A percentile compares a stretch with the other conserved stretches of the same genome.
Conservation (phyloP, 1,139 yeast genomes). For the Lodderomyces beijingensis region DNA sequence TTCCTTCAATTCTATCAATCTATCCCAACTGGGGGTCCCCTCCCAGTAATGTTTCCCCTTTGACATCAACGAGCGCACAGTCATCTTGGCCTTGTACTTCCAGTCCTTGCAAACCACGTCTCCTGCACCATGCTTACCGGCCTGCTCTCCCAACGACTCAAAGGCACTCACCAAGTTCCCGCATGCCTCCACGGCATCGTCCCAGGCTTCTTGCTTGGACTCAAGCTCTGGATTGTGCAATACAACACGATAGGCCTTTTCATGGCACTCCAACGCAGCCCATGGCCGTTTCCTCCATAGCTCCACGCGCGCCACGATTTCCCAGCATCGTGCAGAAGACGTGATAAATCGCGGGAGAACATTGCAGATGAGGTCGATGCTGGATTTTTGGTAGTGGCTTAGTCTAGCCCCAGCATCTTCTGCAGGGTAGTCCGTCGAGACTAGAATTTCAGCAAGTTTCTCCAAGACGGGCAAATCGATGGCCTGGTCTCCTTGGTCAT, state of each 20-base stretch:
- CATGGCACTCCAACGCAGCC: slow-evolving; percentile 82
- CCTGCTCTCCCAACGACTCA: slow-evolving; percentile 78
- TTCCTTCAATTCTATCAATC: slow-evolving; percentile 51
- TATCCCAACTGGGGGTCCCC: slow-evolving; percentile 73
- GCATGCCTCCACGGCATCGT: slow-evolving; percentile 76
- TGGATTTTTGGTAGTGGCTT: slow-evolving; percentile 59
- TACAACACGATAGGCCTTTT: slow-evolving; percentile 77
- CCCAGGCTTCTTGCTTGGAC: slow-evolving; percentile 63
- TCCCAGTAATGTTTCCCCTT: slow-evolving; percentile 81
- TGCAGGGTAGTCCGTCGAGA: slow-evolving; percentile 49
- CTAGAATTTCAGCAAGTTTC: slow-evolving; percentile 62
- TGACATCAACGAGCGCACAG: slow-evolving; percentile 71
- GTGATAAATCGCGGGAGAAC: slow-evolving; percentile 67
- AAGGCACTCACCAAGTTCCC: slow-evolving; percentile 82
- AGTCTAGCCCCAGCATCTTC: slow-evolving; percentile 31
- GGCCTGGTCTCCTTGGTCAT: slow-evolving; percentile 55
- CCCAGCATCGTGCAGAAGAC: slow-evolving; percentile 74
- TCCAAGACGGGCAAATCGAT: slow-evolving; percentile 78
- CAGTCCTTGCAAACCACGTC: slow-evolving; percentile 87
- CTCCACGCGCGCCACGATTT: slow-evolving; percentile 77
- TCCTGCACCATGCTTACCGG: slow-evolving; percentile 82
- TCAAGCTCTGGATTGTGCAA: slow-evolving; percentile 64
- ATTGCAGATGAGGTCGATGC: slow-evolving; percentile 65
- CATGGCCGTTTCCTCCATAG: slow-evolving; percentile 86
- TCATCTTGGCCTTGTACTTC: slow-evolving; percentile 76